Conservation (phyloP, 2,329 filamentous ascomycete genomes). For the Cercospora berteroae region DNA sequence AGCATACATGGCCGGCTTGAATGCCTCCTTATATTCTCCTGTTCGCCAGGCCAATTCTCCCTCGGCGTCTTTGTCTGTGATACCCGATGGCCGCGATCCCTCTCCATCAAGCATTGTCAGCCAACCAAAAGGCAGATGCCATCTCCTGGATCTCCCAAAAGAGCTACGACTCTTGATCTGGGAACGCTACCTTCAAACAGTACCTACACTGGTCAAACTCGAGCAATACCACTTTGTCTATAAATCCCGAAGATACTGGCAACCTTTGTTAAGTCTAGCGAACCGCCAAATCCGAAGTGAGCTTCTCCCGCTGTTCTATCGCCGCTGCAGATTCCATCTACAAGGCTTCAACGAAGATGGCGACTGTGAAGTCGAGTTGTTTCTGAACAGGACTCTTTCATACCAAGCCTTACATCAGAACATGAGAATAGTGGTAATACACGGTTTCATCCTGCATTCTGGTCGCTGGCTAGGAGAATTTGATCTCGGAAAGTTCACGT, state of each 20-base stretch:
- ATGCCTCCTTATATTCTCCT: slow-evolving; percentile 2
- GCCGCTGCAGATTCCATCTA: slow-evolving; percentile 16
- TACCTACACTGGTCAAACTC: slow-evolving; percentile 18
- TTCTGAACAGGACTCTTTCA: slow-evolving; percentile 11
- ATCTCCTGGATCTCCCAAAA: slow-evolving; percentile 10
- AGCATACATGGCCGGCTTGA: slow-evolving; percentile 2
- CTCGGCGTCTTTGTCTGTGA: neutral
- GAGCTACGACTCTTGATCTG: slow-evolving; percentile 13
- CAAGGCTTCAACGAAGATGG: slow-evolving; percentile 19
- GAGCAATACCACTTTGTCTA: slow-evolving; percentile 16
- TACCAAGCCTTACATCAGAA: slow-evolving; percentile 18
- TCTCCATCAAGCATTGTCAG: too few relatives aligned
- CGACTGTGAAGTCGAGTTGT: slow-evolving; percentile 15
- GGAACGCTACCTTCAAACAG: slow-evolving; percentile 14
- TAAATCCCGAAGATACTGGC: slow-evolving; percentile 11
- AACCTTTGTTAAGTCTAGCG: slow-evolving; percentile 4
- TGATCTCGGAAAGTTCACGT: slow-evolving; percentile 10
- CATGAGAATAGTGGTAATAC: slow-evolving; percentile 16
- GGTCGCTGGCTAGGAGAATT: slow-evolving; percentile 19
- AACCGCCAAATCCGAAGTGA: slow-evolving; percentile 10
- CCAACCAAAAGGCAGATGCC: neutral
- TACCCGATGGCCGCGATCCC: neutral
- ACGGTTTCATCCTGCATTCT: slow-evolving; percentile 14
- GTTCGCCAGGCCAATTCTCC: neutral
- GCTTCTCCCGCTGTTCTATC: slow-evolving; percentile 15